Conservation (phyloP, 1,284 basidiomycete genomes). For the Ceratobasidium theobromae region DNA sequence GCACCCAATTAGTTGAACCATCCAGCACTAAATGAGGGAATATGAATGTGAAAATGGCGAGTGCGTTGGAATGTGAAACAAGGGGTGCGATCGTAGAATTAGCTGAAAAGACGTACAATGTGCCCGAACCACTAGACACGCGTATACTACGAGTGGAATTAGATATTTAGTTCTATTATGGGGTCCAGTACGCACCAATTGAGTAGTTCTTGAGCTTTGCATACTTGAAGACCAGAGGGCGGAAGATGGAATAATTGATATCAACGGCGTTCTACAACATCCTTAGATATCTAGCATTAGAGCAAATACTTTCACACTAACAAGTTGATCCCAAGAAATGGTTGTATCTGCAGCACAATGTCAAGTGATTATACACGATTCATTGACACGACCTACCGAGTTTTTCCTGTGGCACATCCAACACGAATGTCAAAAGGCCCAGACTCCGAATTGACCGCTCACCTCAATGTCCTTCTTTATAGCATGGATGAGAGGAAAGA, state of each 20-base stretch:
- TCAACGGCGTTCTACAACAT: slow-evolving; percentile 64
- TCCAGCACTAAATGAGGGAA: not conserved
- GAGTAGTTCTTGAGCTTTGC: slow-evolving; percentile 72
- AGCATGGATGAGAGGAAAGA: slow-evolving; percentile 72
- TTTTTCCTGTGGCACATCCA: slow-evolving; percentile 50
- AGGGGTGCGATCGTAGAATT: not conserved
- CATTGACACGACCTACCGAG: slow-evolving; percentile 47
- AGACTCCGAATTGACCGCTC: slow-evolving; percentile 39
- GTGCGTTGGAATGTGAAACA: not conserved
- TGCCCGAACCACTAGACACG: slow-evolving; percentile 68
- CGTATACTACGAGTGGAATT: slow-evolving; percentile 55
- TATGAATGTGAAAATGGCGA: not conserved
- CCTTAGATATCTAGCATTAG: slow-evolving; percentile 55
- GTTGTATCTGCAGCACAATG: slow-evolving; percentile 59
- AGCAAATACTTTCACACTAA: slow-evolving; percentile 50
- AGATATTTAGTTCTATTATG: slow-evolving; percentile 39
- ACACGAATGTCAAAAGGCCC: slow-evolving; percentile 26
- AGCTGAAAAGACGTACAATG: slow-evolving; percentile 43
- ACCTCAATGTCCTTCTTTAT: slow-evolving; percentile 69
- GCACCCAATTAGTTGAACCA: not conserved
- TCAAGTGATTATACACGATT: slow-evolving; percentile 33
- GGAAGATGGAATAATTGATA: slow-evolving; percentile 79
- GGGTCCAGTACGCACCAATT: slow-evolving; percentile 38
- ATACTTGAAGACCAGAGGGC: slow-evolving; percentile 79
- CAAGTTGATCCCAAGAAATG: slow-evolving; percentile 76